These are phyloP conservation scores for Globisporangium polare DNA, from an alignment of 352 stramenopile species.

Conservation along the genomic window DNA sequence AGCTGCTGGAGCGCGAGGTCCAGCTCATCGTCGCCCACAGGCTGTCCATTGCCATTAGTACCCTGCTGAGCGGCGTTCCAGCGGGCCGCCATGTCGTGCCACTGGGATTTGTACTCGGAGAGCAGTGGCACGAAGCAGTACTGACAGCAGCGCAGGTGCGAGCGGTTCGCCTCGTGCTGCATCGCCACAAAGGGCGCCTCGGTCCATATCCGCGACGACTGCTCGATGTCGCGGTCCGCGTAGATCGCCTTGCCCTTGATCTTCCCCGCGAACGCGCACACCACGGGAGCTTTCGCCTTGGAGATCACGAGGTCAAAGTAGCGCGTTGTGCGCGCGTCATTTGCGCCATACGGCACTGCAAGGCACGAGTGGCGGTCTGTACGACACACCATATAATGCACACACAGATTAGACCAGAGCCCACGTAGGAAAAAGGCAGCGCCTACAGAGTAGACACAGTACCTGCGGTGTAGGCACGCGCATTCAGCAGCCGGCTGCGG, in stretches of 20 bases:
- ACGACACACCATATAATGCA: not conserved
- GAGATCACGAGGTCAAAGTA: constrained; percentile 69
- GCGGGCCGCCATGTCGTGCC: constrained; percentile 36
- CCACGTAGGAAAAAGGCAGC: not conserved
- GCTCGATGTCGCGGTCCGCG: constrained; percentile 42
- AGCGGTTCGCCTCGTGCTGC: constrained; percentile 54
- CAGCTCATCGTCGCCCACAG: constrained; percentile 28
- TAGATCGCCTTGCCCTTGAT: constrained; percentile 77
- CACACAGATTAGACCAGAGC: too few relatives aligned
- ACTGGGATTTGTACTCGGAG: constrained; percentile 40
- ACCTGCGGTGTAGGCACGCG: not conserved
- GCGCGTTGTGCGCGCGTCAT: constrained; percentile 37
- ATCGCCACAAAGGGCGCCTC: constrained; percentile 70
- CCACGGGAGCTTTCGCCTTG: constrained; percentile 54
- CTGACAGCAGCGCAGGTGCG: constrained; percentile 45
- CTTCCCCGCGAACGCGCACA: constrained; percentile 48
- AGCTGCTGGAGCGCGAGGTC: constrained; percentile 39
- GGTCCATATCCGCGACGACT: constrained; percentile 54
- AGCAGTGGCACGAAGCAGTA: constrained; percentile 73
- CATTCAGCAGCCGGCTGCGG: not conserved
- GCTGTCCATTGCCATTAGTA: not conserved
- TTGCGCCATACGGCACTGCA: constrained; percentile 47
- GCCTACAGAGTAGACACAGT: not conserved
- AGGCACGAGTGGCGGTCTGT: constrained; percentile 39
- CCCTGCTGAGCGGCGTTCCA: constrained; percentile 10